Evolutionary conservation across 805 yeast species (phyloP), one percentile per base, ranked within the genome.

Genomic region (Schizosaccharomyces lindneri): DNA sequence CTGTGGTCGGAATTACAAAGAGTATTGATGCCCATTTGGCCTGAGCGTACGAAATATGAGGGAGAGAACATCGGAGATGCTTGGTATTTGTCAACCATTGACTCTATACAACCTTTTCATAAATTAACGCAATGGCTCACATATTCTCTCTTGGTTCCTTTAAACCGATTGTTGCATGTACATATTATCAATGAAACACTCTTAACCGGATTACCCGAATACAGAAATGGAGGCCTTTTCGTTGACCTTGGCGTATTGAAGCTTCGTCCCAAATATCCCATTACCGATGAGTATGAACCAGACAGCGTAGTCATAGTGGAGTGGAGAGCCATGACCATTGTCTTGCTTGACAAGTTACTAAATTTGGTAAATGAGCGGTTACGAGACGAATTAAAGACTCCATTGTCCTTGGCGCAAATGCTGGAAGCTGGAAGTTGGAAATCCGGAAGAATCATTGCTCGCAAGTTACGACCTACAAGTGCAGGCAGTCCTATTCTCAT

Each of bases 341-440:
- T 81, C 4, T 71, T 81, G 48, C 69, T 81, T 59, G 86, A 81
- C 66, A 68, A 72, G 64, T 68, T 81, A 3, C 70, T 81, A 24
- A 80, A 80, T 13, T 63, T 77, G 61, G 77, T 81, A 48, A 81
- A 81, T 65, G 71, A 74, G 36, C 72, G 73, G 61, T 67, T 81
- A 60, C 70, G 69, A 0, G 71, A 72, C 41, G 65, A 63, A 9
- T 64, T 64, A 1, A 59, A 55, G 15, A 68, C 68, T 21, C 71
- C 72, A 59, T 66, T 81, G 59, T 64, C 69, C 7, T 68, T 81
- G 55, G 81, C 85, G 1, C 85, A 81, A 67, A 67, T 81, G 62
- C 78, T 81, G 59, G 86, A 81, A 65, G 85, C 85, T 2, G 86
- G 86, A 0, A 76, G 81, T 39, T 81, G 86, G 86, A 78, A 64